These are phyloP conservation scores for Tetrahymena malaccensis DNA, from an alignment of 73 alveolate species.

Conservation along the genomic window DNA sequence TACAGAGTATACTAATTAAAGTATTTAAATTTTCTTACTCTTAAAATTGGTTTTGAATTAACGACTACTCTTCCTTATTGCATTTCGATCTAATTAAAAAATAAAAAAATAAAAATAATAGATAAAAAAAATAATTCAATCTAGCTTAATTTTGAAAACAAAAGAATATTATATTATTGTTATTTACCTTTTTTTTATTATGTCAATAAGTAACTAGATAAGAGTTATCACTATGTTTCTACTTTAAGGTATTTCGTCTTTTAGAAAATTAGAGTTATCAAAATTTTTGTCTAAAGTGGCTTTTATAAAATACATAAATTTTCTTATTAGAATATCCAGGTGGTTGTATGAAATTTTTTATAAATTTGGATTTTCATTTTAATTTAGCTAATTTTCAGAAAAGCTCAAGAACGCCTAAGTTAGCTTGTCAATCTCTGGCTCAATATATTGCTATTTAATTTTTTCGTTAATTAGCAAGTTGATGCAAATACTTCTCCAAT, in stretches of 20 bases:
- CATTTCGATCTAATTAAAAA: background rate
- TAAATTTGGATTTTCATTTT: background rate
- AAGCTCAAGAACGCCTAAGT: background rate
- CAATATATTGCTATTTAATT: background rate
- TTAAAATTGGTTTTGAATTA: background rate
- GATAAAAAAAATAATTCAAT: background rate
- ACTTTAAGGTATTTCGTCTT: background rate
- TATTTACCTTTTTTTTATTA: background rate
- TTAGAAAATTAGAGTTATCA: background rate
- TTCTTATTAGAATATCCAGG: background rate
- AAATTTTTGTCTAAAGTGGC: background rate
- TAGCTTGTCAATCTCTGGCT: background rate
- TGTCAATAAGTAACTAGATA: background rate
- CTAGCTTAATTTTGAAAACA: too few relatives aligned
- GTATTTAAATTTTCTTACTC: background rate
- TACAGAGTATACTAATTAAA: background rate
- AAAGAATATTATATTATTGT: too few relatives aligned
- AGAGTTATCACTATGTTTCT: background rate
- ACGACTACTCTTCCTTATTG: background rate
- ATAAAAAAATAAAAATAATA: background rate
- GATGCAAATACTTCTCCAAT: background rate
- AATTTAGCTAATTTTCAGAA: background rate
- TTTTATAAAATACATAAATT: background rate
- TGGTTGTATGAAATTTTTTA: background rate
- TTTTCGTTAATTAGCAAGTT: background rate